Conservation (phyloP, 1,284 basidiomycete genomes). For the Sphagnurus paluster region DNA sequence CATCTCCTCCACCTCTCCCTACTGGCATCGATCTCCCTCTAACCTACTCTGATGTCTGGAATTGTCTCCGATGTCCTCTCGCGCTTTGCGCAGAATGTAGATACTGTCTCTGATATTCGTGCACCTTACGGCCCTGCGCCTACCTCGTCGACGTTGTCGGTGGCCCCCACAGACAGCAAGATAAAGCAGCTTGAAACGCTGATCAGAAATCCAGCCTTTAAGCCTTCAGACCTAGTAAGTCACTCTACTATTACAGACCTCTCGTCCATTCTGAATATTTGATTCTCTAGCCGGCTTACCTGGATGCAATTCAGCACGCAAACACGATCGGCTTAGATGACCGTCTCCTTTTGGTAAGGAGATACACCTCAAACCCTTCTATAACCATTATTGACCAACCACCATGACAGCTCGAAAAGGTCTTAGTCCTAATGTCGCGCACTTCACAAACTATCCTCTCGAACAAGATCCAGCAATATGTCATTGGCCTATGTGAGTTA, state of each 20-base stretch:
- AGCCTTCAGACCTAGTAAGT: conserved; percentile 33
- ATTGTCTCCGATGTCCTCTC: conserved; percentile 4
- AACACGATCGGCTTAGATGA: conserved; percentile 53
- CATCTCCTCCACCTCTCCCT: conserved; percentile 3
- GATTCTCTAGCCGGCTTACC: conserved; percentile 41
- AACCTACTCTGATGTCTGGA: neutral
- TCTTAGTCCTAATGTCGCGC: conserved; percentile 55
- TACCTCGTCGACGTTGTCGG: too few species aligned
- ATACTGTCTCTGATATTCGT: conserved; percentile 19
- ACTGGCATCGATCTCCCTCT: conserved; percentile 1
- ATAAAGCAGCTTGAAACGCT: conserved; percentile 21
- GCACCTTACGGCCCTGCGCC: conserved; percentile 31
- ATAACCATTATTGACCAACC: neutral
- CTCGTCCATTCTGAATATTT: conserved; percentile 1
- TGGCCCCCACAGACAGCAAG: conserved; percentile 22
- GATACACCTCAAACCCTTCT: neutral
- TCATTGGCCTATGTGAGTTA: conserved; percentile 51
- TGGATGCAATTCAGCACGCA: conserved; percentile 48
- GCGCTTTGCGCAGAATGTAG: conserved; percentile 19
- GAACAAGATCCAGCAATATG: conserved; percentile 41
- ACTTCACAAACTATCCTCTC: conserved; percentile 36
- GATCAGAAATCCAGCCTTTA: conserved; percentile 25
- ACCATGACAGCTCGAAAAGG: conserved; percentile 50
- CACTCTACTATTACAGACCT: neutral
- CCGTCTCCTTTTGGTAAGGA: conserved; percentile 47